Conservation (phyloP, 2,329 filamentous ascomycete species). For the Emericellopsis cladophorae region DNA sequence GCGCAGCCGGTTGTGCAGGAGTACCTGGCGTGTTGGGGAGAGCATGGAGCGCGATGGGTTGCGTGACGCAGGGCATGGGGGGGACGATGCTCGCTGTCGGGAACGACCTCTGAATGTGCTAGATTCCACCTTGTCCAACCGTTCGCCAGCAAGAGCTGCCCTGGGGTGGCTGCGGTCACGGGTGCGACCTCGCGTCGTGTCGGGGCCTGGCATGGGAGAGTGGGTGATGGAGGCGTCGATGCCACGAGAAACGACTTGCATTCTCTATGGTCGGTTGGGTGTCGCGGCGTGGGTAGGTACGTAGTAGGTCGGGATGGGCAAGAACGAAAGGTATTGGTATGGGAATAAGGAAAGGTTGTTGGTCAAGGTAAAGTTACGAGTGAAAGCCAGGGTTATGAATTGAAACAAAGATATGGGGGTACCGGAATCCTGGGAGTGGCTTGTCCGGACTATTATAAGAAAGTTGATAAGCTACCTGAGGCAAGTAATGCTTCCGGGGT, state of each 20-base stretch:
- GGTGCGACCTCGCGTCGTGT: slow-evolving; percentile 22
- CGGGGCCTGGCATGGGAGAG: slow-evolving; percentile 12
- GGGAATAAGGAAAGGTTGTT: no score
- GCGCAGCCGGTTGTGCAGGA: slow-evolving; percentile 26
- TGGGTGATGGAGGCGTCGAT: slow-evolving; percentile 9
- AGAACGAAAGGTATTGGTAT: neutral
- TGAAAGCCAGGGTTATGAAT: no score
- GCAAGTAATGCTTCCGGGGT: no score
- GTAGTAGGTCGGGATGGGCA: neutral
- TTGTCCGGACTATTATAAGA: no score
- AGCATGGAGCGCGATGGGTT: slow-evolving; percentile 19
- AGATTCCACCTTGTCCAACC: slow-evolving; percentile 13
- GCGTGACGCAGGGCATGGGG: slow-evolving; percentile 14
- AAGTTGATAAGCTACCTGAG: no score
- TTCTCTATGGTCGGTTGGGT: no score
- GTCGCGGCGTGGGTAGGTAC: neutral
- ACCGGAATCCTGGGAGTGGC: no score
- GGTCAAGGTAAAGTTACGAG: no score
- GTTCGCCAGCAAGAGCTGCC: slow-evolving; percentile 1
- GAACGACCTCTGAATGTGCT: slow-evolving; percentile 29
- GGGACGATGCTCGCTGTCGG: slow-evolving; percentile 24
- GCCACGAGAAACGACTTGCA: neutral
- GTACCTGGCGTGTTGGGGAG: slow-evolving; percentile 26
- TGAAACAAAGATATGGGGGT: no score
- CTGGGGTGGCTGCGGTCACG: slow-evolving; percentile 24